A percentile compares a stretch with the other conserved stretches of the same genome.
These are phyloP conservation scores for Stentor coeruleus DNA, from an alignment of 73 alveolate genomes.

Conservation along the genomic window DNA sequence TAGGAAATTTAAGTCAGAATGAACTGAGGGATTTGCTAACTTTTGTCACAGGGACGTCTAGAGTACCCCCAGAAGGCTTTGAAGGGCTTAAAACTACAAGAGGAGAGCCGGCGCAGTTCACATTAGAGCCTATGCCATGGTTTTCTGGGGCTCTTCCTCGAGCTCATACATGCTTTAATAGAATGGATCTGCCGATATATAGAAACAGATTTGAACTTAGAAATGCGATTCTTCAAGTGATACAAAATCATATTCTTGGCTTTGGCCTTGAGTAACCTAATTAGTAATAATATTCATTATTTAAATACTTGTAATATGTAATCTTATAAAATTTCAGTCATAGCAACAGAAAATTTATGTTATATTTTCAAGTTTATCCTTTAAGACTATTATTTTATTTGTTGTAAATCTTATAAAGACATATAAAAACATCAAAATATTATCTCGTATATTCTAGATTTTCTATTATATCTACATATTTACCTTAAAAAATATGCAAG, in stretches of 20 bases:
- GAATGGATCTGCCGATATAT: conserved; percentile 88
- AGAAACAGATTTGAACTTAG: not conserved
- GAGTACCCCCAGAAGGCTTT: conserved; percentile 93
- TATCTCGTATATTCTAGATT: too few species aligned
- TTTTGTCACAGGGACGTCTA: conserved; percentile 92
- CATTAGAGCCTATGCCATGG: conserved; percentile 58
- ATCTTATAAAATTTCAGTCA: too few species aligned
- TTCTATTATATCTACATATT: too few species aligned
- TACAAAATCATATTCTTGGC: not conserved
- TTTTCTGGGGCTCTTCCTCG: conserved; percentile 70
- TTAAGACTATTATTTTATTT: not conserved
- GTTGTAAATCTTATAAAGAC: not conserved
- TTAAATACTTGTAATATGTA: too few species aligned
- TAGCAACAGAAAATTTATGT: too few species aligned
- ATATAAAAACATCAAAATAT: not conserved
- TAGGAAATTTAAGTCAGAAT: conserved; percentile 65
- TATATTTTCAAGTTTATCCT: too few species aligned
- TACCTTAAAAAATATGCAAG: not conserved
- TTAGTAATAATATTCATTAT: too few species aligned
- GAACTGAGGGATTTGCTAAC: conserved; percentile 74
- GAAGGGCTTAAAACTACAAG: conserved; percentile 69
- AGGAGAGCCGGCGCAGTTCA: conserved; percentile 84
- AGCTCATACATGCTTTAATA: conserved; percentile 96
- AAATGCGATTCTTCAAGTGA: not conserved
- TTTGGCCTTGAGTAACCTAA: conserved; percentile 14